phyloP scores from a whole-genome alignment of 179 eudicot species.

The Silene coronaria region DNA sequence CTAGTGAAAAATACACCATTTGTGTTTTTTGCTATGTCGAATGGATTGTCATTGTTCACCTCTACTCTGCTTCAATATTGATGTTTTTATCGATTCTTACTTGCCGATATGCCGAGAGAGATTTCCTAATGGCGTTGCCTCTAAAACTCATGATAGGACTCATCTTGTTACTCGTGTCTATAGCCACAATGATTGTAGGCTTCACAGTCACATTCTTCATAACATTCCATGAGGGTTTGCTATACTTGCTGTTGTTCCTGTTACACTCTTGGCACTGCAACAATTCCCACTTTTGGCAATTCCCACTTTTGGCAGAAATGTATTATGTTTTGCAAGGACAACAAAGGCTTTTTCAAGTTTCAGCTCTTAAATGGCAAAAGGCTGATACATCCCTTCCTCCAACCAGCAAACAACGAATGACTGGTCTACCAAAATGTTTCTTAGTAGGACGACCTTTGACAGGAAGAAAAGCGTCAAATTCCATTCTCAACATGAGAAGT shows the following conservation, averaged over 20 bases:
- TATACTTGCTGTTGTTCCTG: not conserved
- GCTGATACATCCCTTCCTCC: too few species aligned
- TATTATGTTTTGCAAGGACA: not conserved
- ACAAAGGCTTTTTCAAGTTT: not conserved
- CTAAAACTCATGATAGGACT: constrained; percentile 23
- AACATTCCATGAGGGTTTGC: not conserved
- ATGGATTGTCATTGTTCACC: constrained; percentile 16
- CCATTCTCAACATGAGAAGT: too few species aligned
- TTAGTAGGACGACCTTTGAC: too few species aligned
- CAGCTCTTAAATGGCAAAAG: too few species aligned
- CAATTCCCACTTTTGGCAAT: not conserved
- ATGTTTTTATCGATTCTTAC: constrained; percentile 31
- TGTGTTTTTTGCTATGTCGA: constrained; percentile 8
- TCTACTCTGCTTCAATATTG: constrained; percentile 7
- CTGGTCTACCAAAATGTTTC: too few species aligned
- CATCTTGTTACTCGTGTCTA: constrained; percentile 21
- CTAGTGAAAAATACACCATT: constrained; percentile 1
- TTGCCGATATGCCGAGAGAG: constrained; percentile 29
- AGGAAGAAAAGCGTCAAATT: too few species aligned
- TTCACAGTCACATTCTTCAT: not conserved
- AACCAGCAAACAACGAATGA: too few species aligned
- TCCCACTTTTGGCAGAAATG: not conserved
- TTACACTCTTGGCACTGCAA: not conserved
- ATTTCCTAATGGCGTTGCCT: constrained; percentile 28
- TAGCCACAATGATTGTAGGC: not conserved